Base-by-base conservation (phyloP, 306 rosid species). In the Albizia julibrissin region DNA sequence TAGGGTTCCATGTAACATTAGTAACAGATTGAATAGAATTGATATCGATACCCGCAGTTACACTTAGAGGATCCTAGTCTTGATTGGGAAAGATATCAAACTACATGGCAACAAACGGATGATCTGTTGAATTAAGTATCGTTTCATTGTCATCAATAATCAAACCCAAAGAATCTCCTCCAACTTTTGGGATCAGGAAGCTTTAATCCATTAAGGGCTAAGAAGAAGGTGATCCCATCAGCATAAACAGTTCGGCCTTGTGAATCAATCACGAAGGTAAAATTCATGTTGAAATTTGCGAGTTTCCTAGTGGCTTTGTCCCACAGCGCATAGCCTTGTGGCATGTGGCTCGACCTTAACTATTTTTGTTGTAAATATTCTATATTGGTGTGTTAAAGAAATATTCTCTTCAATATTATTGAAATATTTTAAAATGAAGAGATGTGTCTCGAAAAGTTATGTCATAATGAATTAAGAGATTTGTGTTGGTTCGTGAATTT, bases 201-300 rank as follows among this genome's bases (percentile, higher is more conserved):
- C 65, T n/a, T 22, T 22, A 12, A 58, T 22, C 7, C 65, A 10
- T 3, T 1, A 8, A 15, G 64, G 12, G 64, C 29, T n/a, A n/a
- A n/a, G n/a, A 56, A 64, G 1, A 64, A 31, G n/a, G 70, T 10
- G 9, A 58, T 3, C 5, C 90, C 94, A 65, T 89, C 89, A 24
- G 43, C 94, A 69, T 72, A 84, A 0, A 0, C 0, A 0, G 0
- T 0, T 4, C 4, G 5, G 22, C 27, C 34, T 13, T 3, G 34
- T n/a, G 92, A 80, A 47, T 13, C 16, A 0, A 47, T 47, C 19
- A 3, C 6, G 1, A 47, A 47, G 19, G 5, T 31, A 76, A 91
- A 91, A 31, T 84, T 75, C 14, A 90, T 87, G 21, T 47, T 68
- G 77, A 91, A 91, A 65, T 86, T 82, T 15, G 90, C 10, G 69